Conservation (phyloP, 345 rosid species). For the Hypericum perforatum region DNA sequence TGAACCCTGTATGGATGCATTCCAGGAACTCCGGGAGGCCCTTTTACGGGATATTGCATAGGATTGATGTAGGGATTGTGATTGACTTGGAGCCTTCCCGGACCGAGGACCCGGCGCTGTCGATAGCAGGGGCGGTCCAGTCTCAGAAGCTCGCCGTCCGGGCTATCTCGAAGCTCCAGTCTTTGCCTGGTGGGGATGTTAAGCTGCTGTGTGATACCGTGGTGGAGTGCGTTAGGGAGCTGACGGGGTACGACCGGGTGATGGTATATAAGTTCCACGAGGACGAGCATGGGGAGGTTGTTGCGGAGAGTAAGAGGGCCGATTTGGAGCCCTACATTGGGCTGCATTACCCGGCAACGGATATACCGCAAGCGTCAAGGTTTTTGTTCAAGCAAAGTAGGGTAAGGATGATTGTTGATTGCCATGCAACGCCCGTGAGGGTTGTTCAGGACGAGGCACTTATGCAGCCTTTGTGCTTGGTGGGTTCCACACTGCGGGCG, state of each 20-base stretch:
- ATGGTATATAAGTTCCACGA: constrained; percentile 98
- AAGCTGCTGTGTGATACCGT: constrained; percentile 84
- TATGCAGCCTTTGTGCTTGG: constrained; percentile 84
- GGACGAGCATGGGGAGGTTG: constrained; percentile 98
- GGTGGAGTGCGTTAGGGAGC: constrained; percentile 74
- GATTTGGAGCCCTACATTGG: constrained; percentile 91
- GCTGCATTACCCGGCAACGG: constrained; percentile 93
- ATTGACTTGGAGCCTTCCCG: constrained; percentile 96
- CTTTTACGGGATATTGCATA: constrained; percentile 79
- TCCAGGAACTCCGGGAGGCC: constrained; percentile 76
- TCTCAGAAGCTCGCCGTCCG: constrained; percentile 92
- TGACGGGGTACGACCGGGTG: constrained; percentile 88
- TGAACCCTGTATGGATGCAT: constrained; percentile 89
- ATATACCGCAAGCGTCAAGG: constrained; percentile 93
- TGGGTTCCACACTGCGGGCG: constrained; percentile 94
- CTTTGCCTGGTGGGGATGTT: constrained; percentile 92
- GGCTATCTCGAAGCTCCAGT: constrained; percentile 78
- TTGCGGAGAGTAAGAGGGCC: constrained; percentile 74
- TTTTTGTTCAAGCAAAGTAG: constrained; percentile 93
- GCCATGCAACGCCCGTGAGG: constrained; percentile 49
- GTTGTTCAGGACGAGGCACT: constrained; percentile 70
- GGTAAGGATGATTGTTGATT: constrained; percentile 94
- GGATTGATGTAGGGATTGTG: constrained; percentile 92
- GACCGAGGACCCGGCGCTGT: constrained; percentile 87
- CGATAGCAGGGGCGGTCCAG: constrained; percentile 96